Percentiles rank a stretch among this genome's conserved stretches.
Evolutionary conservation across 352 stramenopile genomes (phyloP).

Genomic region (Pythium insidiosum): DNA sequence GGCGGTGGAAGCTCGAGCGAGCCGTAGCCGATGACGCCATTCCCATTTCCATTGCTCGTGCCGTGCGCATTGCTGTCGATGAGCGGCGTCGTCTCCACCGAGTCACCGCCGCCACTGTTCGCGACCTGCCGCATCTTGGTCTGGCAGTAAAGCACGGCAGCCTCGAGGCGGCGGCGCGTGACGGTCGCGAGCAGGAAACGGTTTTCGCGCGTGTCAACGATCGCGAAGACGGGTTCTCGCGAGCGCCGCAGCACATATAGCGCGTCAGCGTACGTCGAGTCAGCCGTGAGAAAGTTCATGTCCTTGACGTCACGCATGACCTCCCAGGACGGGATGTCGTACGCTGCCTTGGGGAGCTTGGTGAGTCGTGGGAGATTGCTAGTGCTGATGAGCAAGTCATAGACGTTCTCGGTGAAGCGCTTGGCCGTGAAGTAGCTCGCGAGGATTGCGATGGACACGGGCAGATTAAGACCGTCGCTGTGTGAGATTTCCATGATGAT

Average conservation of each 20-base stretch:
- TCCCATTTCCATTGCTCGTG: neutral
- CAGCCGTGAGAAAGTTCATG: conserved; percentile 53
- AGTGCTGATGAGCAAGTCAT: conserved; percentile 85
- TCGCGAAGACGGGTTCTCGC: conserved; percentile 58
- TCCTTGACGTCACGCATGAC: conserved; percentile 74
- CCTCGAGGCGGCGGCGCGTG: conserved; percentile 37
- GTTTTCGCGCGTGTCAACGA: conserved; percentile 60
- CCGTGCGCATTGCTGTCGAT: neutral
- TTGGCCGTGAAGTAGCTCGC: conserved; percentile 88
- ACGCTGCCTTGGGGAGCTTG: conserved; percentile 78
- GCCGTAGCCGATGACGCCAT: conserved; percentile 6
- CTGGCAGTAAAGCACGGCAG: conserved; percentile 52
- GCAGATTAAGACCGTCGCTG: conserved; percentile 78
- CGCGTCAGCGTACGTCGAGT: conserved; percentile 64
- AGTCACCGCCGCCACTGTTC: neutral
- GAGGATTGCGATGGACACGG: conserved; percentile 83
- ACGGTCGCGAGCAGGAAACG: conserved; percentile 63
- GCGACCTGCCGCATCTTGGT: conserved; percentile 11
- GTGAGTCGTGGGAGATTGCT: conserved; percentile 67
- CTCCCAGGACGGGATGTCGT: conserved; percentile 78
- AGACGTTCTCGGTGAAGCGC: conserved; percentile 88
- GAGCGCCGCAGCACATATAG: conserved; percentile 36
- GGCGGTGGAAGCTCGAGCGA: conserved; percentile 2
- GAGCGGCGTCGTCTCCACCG: neutral
- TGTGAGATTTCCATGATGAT: conserved; percentile 93